Evolutionary conservation across 2,329 filamentous ascomycete species (phyloP), one percentile per base, ranked within the genome.

Genomic region (Colletotrichum endophyticum): DNA sequence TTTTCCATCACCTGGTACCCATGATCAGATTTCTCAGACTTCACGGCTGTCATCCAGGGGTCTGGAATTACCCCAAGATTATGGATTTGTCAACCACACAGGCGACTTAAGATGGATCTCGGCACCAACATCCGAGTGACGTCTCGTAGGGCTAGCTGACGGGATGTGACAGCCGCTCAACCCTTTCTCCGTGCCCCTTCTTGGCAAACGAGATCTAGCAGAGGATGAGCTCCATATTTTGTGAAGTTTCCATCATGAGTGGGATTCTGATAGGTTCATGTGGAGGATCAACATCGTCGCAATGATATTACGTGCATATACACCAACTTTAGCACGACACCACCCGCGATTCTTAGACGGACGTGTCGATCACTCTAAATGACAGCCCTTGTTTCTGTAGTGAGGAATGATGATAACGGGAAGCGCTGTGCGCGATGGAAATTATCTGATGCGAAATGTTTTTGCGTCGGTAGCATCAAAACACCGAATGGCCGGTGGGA

Each of bases 311-410:
- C 44, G 44, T 53, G 44, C 44, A 22, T 53, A 1, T 8, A 13
- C 44, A 25, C 44, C 44, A 53, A 53, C 44, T 22, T 53, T 53
- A 53, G 3, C 44, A 22, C 11, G n/a, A 53, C 44, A 53, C 44
- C 44, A 53, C 13, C 11, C 44, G n/a, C 44, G n/a, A 22, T 53
- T 53, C n/a, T 25, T 8, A 7, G 44, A 22, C 9, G n/a, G 44
- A 22, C 19, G 6, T 22, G 44, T 53, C n/a, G n/a, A 53, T 53
- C 11, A 13, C 44, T 22, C 12, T 13, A 1, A 53, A 25, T n/a
- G n/a, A 9, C 6, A 12, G 44, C 8, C 0, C 1, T 53, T 53
- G 11, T 3, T 2, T 22, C 4, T 13, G 6, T 53, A 22, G n/a
- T 8, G n/a, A 53, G n/a, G 2, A 25, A 53, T 2, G 6, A 1